Base-by-base conservation (phyloP, 306 rosid species). In the Chamaecrista fasciculata region DNA sequence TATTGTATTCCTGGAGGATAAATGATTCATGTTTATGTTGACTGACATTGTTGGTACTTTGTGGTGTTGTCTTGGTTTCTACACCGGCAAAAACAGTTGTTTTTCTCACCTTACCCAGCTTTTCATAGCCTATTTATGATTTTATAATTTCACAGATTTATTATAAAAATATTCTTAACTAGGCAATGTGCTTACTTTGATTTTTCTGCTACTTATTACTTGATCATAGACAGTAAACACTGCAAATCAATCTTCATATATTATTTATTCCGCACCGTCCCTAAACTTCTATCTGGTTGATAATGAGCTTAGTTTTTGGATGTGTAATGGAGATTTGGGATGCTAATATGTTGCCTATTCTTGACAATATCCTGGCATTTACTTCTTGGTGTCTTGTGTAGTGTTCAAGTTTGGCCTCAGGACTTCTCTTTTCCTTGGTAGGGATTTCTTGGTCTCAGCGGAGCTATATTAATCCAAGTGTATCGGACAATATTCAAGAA, bases 401-500 rank as follows among this genome's bases (percentile, higher is more conserved):
- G 26, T 63, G 59, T 24, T 73, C 52, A 51, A 57, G 46, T 63
- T 70, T 70, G 24, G 31, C 28, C n/a, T 21, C 73, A 49, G 20
- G 25, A 43, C 40, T 51, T 50, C 55, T 23, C 26, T 19, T 18
- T 33, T 53, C 23, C 58, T 56, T 72, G 42, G 1, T 76, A 92
- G 98, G 96, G 98, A 19, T 92, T 86, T 80, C 80, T 89, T 53
- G 98, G 98, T 77, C 86, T 60, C 16, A 60, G 66, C 6, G 95
- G 96, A 64, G 96, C 98, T 66, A 83, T 90, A 58, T 52, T 92
- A 43, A 85, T 92, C 42, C 93, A 83, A 77, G 79, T 90, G 36
- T 87, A 87, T 49, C 66, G 39, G 53, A 81, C 88, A 36, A 1
- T 77, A 46, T 84, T 84, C 67, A 65, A 75, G 58, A 83, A 81